Conservation (phyloP, 177 flowering plant genomes). For the Vitis hybrid region DNA sequence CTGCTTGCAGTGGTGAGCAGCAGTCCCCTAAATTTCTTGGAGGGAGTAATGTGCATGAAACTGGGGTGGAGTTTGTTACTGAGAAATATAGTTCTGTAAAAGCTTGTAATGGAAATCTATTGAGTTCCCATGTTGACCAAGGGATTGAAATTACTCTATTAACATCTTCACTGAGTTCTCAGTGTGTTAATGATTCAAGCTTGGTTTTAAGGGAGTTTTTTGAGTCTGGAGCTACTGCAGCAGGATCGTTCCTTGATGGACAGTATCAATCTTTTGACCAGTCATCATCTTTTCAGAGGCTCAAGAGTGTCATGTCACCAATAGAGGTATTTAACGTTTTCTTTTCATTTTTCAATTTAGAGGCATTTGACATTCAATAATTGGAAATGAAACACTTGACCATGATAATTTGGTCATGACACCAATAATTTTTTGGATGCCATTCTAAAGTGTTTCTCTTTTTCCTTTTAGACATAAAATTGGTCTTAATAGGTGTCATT, state of each 20-base stretch:
- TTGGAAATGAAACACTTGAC: too few relatives aligned
- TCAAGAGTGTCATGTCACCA: slow-evolving; percentile 31
- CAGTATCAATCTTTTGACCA: slow-evolving; percentile 32
- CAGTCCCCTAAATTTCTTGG: slow-evolving; percentile 18
- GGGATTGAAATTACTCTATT: slow-evolving; percentile 51
- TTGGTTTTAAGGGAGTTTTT: slow-evolving; percentile 49
- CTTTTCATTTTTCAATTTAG: neutral
- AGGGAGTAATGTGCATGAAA: slow-evolving; percentile 28
- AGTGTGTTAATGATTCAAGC: slow-evolving; percentile 36
- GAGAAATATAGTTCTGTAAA: slow-evolving; percentile 24
- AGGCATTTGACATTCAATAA: neutral
- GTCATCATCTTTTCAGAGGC: slow-evolving; percentile 27
- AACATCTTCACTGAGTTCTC: slow-evolving; percentile 34
- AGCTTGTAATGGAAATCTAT: slow-evolving; percentile 25
- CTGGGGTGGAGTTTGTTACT: slow-evolving; percentile 32
- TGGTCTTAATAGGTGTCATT: too few relatives aligned
- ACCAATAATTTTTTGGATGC: too few relatives aligned
- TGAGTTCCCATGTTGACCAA: slow-evolving; percentile 20
- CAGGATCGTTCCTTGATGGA: slow-evolving; percentile 35
- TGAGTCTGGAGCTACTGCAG: slow-evolving; percentile 36
- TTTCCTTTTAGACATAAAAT: too few relatives aligned
- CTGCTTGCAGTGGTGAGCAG: slow-evolving; percentile 26
- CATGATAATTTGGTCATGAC: too few relatives aligned
- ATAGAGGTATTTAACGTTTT: slow-evolving; percentile 44
- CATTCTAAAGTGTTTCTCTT: too few relatives aligned